phyloP scores from a whole-genome alignment of 768 basidiomycete genomes.

The Psilocybe subaeruginosa region DNA sequence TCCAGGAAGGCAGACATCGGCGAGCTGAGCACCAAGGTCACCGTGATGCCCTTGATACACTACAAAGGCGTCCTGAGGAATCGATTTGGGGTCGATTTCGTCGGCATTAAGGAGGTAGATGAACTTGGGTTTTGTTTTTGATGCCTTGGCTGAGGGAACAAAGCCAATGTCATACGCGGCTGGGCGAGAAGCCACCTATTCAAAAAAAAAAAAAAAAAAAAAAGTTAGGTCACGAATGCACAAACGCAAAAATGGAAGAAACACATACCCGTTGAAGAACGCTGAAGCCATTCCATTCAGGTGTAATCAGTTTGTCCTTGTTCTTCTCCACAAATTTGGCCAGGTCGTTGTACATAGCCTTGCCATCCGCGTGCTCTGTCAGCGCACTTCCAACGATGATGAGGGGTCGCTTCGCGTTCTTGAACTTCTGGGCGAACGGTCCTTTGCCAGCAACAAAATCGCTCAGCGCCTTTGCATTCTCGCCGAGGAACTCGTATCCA shows the following conservation, averaged over 20 bases:
- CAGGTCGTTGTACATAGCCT: slow-evolving; percentile 74
- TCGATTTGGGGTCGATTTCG: slow-evolving; percentile 84
- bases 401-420: slow-evolving; percentile 86
- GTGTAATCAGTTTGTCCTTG: slow-evolving; percentile 73
- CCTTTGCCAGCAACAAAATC: slow-evolving; percentile 80
- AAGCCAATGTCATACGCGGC: slow-evolving; percentile 97
- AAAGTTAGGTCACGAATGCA: neutral
- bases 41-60: slow-evolving; percentile 99
- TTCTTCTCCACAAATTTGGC: slow-evolving; percentile 81
- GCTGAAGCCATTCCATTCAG: slow-evolving; percentile 96
- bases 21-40: slow-evolving; percentile 93
- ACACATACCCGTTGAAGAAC: slow-evolving; percentile 84
- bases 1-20: slow-evolving; percentile 94
- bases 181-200: slow-evolving; percentile 85
- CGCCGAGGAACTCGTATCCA: slow-evolving; percentile 90
- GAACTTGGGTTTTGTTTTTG: slow-evolving; percentile 85
- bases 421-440: slow-evolving; percentile 84
- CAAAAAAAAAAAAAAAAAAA: slow-evolving; percentile 4
- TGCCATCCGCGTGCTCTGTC: slow-evolving; percentile 83
- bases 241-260: neutral
- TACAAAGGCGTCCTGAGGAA: slow-evolving; percentile 92
- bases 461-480: slow-evolving; percentile 71
- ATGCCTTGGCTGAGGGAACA: slow-evolving; percentile 79
- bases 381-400: slow-evolving; percentile 92
- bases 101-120: slow-evolving; percentile 97